Evolutionary conservation across 129 eudicot species (phyloP).

Genomic region (Artemisia argyi): DNA sequence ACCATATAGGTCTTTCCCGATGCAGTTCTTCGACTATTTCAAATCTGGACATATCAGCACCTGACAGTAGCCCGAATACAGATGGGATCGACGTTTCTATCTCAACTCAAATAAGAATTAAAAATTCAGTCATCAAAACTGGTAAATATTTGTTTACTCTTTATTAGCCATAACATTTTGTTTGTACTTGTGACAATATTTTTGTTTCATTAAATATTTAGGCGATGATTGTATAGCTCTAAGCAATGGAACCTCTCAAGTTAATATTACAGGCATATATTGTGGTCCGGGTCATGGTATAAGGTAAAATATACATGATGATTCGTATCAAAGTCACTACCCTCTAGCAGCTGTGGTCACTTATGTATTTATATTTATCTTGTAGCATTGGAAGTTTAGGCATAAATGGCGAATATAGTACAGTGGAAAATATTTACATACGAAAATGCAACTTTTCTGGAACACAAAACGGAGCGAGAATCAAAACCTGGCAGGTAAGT

Average conservation of each 20-base stretch:
- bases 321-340: not conserved
- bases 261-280: slow-evolving; percentile 24
- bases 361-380: not conserved
- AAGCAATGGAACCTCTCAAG: slow-evolving; percentile 29
- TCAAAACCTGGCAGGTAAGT: slow-evolving; percentile 77
- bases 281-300: slow-evolving; percentile 48
- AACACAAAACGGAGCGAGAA: slow-evolving; percentile 54
- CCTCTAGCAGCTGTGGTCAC: not conserved
- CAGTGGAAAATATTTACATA: slow-evolving; percentile 32
- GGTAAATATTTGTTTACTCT: slow-evolving; percentile 8
- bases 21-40: slow-evolving; percentile 23
- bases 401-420: slow-evolving; percentile 22
- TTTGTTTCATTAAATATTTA: not conserved
- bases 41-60: slow-evolving; percentile 29
- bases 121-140: slow-evolving; percentile 24
- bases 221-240: slow-evolving; percentile 42
- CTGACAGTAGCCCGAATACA: slow-evolving; percentile 38
- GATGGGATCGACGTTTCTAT: slow-evolving; percentile 37
- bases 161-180: not conserved
- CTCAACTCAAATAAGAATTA: slow-evolving; percentile 29
- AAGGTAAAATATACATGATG: slow-evolving; percentile 26
- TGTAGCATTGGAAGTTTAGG: slow-evolving; percentile 64
- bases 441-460: slow-evolving; percentile 28
- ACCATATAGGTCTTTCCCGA: slow-evolving; percentile 30
- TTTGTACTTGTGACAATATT: too few relatives aligned